Evolutionary conservation across 805 yeast genomes (phyloP).

Genomic region (Kazachstania psychrophila): DNA sequence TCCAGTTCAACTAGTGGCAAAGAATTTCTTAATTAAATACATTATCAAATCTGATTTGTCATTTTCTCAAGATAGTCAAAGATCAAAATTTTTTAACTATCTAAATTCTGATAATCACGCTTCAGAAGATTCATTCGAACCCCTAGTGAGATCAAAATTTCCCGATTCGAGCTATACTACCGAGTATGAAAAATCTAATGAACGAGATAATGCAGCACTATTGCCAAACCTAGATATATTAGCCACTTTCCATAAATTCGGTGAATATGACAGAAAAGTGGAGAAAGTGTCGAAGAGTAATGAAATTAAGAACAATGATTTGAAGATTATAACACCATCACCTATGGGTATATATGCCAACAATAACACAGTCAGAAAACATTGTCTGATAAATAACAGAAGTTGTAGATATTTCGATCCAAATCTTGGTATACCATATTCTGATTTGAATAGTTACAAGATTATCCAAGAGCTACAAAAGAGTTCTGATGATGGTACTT

Average conservation of each 20-base stretch:
- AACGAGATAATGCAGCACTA: conserved; percentile 27
- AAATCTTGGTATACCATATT: conserved; percentile 75
- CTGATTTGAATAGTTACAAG: conserved; percentile 71
- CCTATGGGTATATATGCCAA: conserved; percentile 68
- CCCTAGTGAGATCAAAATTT: conserved; percentile 2
- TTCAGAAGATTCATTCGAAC: conserved; percentile 1
- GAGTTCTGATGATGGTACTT: conserved; percentile 33
- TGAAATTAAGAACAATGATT: conserved; percentile 39
- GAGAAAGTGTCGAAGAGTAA: conserved; percentile 38
- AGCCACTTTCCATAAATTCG: conserved; percentile 45
- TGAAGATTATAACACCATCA: conserved; percentile 54
- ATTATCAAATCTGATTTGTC: conserved; percentile 7
- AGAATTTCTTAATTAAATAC: conserved; percentile 46
- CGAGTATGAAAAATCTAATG: not conserved
- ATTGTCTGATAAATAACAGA: conserved; percentile 63
- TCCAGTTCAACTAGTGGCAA: conserved; percentile 53
- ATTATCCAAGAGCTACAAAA: conserved; percentile 50
- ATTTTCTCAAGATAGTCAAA: not conserved
- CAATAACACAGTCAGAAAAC: conserved; percentile 48
- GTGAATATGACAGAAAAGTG: conserved; percentile 39
- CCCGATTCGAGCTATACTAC: not conserved
- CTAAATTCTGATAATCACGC: not conserved
- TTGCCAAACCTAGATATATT: conserved; percentile 35
- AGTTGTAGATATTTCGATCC: conserved; percentile 82
- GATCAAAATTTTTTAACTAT: not conserved